Conservation (phyloP, 2,329 filamentous ascomycete species). For the Ophiostoma ulmi region DNA sequence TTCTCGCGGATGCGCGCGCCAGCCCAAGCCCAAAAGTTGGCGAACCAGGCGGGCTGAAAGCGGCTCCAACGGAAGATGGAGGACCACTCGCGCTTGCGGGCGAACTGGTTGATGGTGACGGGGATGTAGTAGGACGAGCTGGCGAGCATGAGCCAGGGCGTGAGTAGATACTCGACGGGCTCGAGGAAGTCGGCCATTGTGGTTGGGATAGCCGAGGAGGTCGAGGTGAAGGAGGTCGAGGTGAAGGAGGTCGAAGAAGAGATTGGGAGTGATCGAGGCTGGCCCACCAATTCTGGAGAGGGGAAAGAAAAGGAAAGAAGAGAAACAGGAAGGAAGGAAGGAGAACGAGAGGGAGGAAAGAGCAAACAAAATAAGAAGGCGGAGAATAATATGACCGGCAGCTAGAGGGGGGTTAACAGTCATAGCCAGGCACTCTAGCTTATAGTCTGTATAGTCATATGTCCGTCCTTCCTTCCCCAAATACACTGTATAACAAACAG, state of each 20-base stretch:
- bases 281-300: background rate
- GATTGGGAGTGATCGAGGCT: background rate
- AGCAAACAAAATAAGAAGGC: background rate
- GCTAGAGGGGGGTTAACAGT: background rate
- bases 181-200: conserved; percentile 19
- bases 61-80: conserved; percentile 40
- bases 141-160: conserved; percentile 51
- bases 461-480: background rate
- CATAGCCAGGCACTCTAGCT: background rate
- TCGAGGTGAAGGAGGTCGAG: background rate
- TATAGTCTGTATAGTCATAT: background rate
- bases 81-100: conserved; percentile 34
- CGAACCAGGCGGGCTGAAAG: conserved; percentile 53
- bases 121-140: conserved; percentile 48
- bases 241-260: background rate
- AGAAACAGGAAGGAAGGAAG: background rate
- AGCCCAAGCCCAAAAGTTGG: conserved; percentile 52
- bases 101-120: conserved; percentile 43
- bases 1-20: conserved; percentile 49
- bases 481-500: too few species aligned
- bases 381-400: conserved; percentile 9
- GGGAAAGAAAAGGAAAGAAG: background rate
- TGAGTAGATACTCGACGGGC: conserved; percentile 36
- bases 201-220: background rate
- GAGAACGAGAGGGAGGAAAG: background rate